These are phyloP conservation scores for Quercus cerris DNA, from an alignment of 306 rosid species.

Conservation along the genomic window DNA sequence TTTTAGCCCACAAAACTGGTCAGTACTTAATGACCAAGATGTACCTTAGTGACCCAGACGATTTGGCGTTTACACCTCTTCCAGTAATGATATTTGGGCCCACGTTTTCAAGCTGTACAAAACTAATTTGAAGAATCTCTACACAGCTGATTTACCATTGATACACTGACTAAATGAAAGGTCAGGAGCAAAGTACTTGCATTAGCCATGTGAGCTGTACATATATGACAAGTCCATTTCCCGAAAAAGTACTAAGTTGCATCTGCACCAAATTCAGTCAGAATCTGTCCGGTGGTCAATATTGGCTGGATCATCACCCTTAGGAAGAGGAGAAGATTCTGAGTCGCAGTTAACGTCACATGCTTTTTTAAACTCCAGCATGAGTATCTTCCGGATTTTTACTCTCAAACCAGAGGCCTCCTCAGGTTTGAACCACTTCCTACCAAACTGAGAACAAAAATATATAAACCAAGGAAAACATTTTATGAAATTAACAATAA, in stretches of 20 bases:
- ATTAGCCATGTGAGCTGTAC: conserved; percentile 15
- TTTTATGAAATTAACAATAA: not conserved
- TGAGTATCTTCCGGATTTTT: conserved; percentile 60
- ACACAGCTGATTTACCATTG: conserved; percentile 6
- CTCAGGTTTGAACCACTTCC: conserved; percentile 81
- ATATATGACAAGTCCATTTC: conserved; percentile 19
- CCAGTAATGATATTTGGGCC: not conserved
- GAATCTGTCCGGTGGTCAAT: not conserved
- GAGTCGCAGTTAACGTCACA: not conserved
- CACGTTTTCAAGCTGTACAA: conserved; percentile 10
- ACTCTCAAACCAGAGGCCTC: conserved; percentile 84
- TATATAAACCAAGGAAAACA: conserved; percentile 10
- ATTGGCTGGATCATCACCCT: conserved; percentile 2
- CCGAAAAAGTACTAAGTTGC: not conserved
- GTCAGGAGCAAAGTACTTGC: not conserved
- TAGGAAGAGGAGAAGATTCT: conserved; percentile 29
- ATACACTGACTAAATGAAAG: not conserved
- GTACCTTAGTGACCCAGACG: not conserved
- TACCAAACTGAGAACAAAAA: conserved; percentile 60
- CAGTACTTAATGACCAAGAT: not conserved
- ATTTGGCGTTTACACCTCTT: not conserved
- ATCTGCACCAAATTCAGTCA: conserved; percentile 10
- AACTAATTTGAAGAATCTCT: not conserved
- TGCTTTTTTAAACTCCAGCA: conserved; percentile 46
- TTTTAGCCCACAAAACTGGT: conserved; percentile 16